Conservation (phyloP, 2,329 filamentous ascomycete species). For the Kalaharituber pfeilii region DNA sequence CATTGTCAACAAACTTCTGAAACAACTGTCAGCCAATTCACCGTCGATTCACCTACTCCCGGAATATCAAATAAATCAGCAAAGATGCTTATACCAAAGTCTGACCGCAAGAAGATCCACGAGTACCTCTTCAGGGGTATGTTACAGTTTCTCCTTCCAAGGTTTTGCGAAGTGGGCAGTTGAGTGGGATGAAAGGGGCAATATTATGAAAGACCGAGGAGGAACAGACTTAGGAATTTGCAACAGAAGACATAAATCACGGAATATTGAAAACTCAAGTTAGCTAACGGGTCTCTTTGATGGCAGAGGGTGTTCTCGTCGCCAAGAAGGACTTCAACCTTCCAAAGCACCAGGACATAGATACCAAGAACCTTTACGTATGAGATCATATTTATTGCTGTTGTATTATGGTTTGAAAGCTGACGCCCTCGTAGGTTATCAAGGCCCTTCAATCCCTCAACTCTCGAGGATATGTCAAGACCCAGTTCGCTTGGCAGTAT, state of each 20-base stretch:
- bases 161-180: background rate
- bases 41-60: background rate
- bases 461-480: slow-evolving; percentile 98
- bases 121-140: slow-evolving; percentile 94
- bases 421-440: slow-evolving; percentile 44
- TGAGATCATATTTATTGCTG: slow-evolving; percentile 20
- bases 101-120: slow-evolving; percentile 99
- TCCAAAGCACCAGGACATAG: slow-evolving; percentile 92
- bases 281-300: background rate
- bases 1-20: too few species aligned
- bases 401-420: background rate
- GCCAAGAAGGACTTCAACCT: slow-evolving; percentile 99
- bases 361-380: slow-evolving; percentile 97
- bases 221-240: background rate
- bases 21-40: background rate
- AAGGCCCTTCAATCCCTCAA: slow-evolving; percentile 97
- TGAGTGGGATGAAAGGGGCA: background rate
- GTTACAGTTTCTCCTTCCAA: slow-evolving; percentile 1
- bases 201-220: background rate
- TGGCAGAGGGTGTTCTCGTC: slow-evolving; percentile 62
- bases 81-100: slow-evolving; percentile 91
- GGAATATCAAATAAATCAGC: background rate
- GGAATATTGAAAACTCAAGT: slow-evolving; percentile 19
- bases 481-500: slow-evolving; percentile 99
- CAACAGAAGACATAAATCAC: background rate